Evolutionary conservation across 2,329 filamentous ascomycete genomes (phyloP), one percentile per base, ranked within the genome.

Genomic region (Cryphonectria parasitica): DNA sequence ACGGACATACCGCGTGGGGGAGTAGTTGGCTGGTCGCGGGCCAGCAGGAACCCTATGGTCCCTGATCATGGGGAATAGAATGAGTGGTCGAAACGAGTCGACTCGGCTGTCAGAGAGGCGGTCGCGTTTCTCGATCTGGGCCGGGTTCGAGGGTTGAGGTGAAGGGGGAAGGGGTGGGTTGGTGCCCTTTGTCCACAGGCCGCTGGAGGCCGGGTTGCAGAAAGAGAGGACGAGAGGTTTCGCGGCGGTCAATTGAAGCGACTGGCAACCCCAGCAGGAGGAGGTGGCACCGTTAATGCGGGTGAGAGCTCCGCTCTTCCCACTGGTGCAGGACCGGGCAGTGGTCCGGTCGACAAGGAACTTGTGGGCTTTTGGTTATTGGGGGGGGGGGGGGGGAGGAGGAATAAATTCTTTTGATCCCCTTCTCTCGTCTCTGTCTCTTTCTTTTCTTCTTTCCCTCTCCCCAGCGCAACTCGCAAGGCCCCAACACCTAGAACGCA

Each of bases 41-140:
- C 87, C 87, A 85, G 86, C 85, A 81, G 86, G 84, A 80, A 83
- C 82, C 80, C 82, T 84, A 81, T 85, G 83, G 80, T 88, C 84
- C 79, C 82, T 83, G 80, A 83, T 82, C 86, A 88, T 87, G 81
- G 77, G 79, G 77, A 67, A 72, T 34, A 36, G 69, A 69, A 67
- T 69, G 74, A 69, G 64, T 54, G 64, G 72, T 72, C 72, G 66
- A 68, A 58, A 54, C 66, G 58, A 68, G 58, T 68, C 66, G 66
- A 68, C 66, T 54, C 66, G 66, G 61, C 61, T 64, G 61, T 34
- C 34, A 34, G 52, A 13, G 49, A 36, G 43, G 58, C 36, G 41
- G 67, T 69, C 61, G 61, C 43, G 60, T 28, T 34, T 60, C 34
- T 58, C 64, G 58, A 66, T 28, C 49, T n/a, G 52, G n/a, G n/a